Evolutionary conservation across 345 rosid genomes (phyloP), one percentile per base, ranked within the genome.

Genomic region (Populus deltoides): DNA sequence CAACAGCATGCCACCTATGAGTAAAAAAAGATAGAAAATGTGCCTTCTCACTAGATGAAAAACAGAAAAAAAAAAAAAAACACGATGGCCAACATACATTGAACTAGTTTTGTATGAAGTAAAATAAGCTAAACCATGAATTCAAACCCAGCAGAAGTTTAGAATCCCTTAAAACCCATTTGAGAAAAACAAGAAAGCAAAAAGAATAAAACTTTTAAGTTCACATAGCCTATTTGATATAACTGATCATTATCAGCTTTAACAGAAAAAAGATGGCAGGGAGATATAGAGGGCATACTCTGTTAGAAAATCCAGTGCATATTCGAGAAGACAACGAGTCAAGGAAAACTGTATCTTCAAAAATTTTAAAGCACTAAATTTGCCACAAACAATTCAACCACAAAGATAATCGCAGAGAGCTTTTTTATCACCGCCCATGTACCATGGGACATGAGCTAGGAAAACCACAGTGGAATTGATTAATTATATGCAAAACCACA

Each of bases 1-100:
- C 97, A 75, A 93, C 97, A 77, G 93, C 98, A 82, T 96, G 98
- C 94, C 97, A 96, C 86, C 99, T 93, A 59, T 13, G 6, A 65
- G 31, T 66, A 22, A 69, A 59, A 68, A 29, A 36, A 75, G 38
- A 9, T 25, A 43, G 9, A 71, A 73, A 74, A 17, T 41, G 22
- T 7, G 10, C 13, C 13, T 29, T 12, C 75, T 18, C 16, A 15
- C n/a, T 62, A 70, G 16, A 18, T 36, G 27, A 36, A 24, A 16
- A 49, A 61, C 24, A 62, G 18, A n/a, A 3, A 49, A 5, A 4
- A 3, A 33, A 31, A 33, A 31, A 45, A 31, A 45, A 4, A 12
- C 24, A 36, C 15, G 66, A 25, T 4, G 27, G 1, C 18, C 53
- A 47, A 47, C 53, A 3, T 12, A 15, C 53, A 47, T 15, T 47